Base-by-base conservation (phyloP, 257 asterid species). In the Gynochthodes officinalis region DNA sequence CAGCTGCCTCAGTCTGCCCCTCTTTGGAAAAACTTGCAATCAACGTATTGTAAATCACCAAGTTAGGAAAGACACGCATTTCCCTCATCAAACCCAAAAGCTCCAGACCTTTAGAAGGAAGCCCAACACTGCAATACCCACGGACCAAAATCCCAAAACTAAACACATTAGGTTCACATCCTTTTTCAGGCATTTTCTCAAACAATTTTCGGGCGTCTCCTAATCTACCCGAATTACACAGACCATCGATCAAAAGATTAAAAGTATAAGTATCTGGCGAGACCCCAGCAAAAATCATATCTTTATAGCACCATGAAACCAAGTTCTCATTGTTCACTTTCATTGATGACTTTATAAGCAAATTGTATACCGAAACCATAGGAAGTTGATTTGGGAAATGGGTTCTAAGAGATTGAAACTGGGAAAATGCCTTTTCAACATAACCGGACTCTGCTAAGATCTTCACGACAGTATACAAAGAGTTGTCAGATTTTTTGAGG, bases 101-200 rank as follows among this genome's bases (percentile, higher is more conserved):
- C 84, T 86, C 89, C 91, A 90, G 76, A 60, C 91, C 97, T 81
- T 83, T 73, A 58, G 8, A 70, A 77, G 72, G 75, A 76, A 85
- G 82, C 33, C 95, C 90, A 37, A 64, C 66, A 48, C 75, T 84
- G 70, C 93, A 90, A 62, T 90, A 93, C 46, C 93, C 98, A 35
- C 89, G 91, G 23, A 82, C 78, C 91, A 93, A 85, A 77, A 93
- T 84, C 52, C 95, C 97, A n/a, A 86, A 93, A 70, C 78, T 89
- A 73, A 84, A 87, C 79, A 82, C 92, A 63, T 93, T 89, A 59
- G 97, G 97, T 57, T 69, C 78, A 74, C 96, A 89, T 8, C 89
- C 96, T 79, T 86, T 90, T 6, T 73, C 83, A 52, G 32, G 75
- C 98, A 93, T 90, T 87, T 69, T 85, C 63, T 87, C 97, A 67